Evolutionary conservation across 139 green algal genomes (phyloP).

Genomic region (Axilococcus clingmanii): DNA sequence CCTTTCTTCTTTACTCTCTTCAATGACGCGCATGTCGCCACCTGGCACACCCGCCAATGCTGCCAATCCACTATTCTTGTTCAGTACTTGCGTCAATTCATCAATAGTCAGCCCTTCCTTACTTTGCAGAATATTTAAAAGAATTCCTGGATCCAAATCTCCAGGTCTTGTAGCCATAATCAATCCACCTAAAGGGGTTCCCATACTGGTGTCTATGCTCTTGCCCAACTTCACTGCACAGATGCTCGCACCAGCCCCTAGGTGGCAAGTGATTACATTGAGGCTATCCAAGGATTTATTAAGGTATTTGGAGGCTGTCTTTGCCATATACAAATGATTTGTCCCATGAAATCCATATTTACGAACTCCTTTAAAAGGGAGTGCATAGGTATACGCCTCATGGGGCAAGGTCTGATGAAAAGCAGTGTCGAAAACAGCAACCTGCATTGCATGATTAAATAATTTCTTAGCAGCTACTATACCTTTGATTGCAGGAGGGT

Average conservation of each 20-base stretch:
- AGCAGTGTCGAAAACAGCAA: conserved; percentile 90
- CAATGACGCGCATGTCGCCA: conserved; percentile 46
- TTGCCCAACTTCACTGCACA: conserved; percentile 45
- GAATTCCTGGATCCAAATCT: conserved; percentile 4
- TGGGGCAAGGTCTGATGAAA: conserved; percentile 82
- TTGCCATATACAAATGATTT: conserved; percentile 37
- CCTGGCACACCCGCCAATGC: conserved; percentile 46
- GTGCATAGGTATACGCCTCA: conserved; percentile 70
- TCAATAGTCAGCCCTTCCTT: conserved; percentile 15
- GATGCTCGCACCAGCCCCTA: conserved; percentile 72
- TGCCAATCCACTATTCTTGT: conserved; percentile 64
- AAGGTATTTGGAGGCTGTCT: conserved; percentile 26
- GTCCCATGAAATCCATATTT: conserved; percentile 85
- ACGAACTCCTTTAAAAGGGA: conserved; percentile 69
- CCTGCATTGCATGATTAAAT: conserved; percentile 55
- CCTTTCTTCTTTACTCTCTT: conserved; percentile 31
- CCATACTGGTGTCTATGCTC: conserved; percentile 23
- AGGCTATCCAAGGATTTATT: conserved; percentile 39
- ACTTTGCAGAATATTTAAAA: conserved; percentile 5
- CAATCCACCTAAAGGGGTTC: conserved; percentile 27
- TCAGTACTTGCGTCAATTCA: conserved; percentile 59
- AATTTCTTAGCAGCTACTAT: conserved; percentile 47
- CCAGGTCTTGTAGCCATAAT: conserved; percentile 24
- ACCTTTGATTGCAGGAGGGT: conserved; percentile 62
- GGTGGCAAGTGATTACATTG: conserved; percentile 73